These are phyloP conservation scores for Thozetella sp. DNA, from an alignment of 495 filamentous ascomycete genomes.

Conservation along the genomic window DNA sequence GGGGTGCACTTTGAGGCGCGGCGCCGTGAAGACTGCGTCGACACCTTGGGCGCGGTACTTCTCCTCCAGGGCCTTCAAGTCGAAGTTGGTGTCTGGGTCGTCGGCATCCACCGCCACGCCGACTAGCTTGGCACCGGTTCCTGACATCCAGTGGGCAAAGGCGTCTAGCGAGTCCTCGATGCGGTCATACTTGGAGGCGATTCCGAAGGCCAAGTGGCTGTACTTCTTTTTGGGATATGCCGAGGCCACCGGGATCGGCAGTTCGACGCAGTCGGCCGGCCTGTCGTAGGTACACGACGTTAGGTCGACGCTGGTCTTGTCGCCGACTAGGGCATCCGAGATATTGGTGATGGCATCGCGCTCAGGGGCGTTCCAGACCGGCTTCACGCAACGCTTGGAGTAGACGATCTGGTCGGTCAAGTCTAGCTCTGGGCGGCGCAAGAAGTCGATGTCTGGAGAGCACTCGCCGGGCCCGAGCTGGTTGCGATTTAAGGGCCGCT, in stretches of 20 bases:
- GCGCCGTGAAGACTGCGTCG: constrained; percentile 54
- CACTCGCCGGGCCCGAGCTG: constrained; percentile 9
- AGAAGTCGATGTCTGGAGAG: constrained; percentile 17
- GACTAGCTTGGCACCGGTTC: constrained; percentile 56
- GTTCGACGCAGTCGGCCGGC: constrained; percentile 23
- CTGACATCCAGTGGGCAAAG: constrained; percentile 64
- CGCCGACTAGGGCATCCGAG: constrained; percentile 25
- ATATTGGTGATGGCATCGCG: constrained; percentile 31
- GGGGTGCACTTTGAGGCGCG: constrained; percentile 35
- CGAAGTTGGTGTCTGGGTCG: constrained; percentile 6
- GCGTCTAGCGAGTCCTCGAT: constrained; percentile 56
- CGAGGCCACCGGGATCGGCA: constrained; percentile 29
- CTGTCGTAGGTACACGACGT: constrained; percentile 18
- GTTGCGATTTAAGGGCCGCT: constrained; percentile 6
- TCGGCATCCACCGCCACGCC: constrained; percentile 55
- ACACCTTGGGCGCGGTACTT: constrained; percentile 43
- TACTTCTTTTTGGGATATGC: constrained; percentile 27
- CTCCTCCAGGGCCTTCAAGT: constrained; percentile 23
- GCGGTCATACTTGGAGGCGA: constrained; percentile 58
- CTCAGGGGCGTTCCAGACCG: constrained; percentile 18
- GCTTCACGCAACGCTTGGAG: constrained; percentile 36
- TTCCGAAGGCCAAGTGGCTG: constrained; percentile 49
- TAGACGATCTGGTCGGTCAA: constrained; percentile 37
- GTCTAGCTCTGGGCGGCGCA: constrained; percentile 22
- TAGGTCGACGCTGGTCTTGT: constrained; percentile 28